Evolutionary conservation across 2,329 filamentous ascomycete species (phyloP).

Genomic region (Monosporascus ibericus): DNA sequence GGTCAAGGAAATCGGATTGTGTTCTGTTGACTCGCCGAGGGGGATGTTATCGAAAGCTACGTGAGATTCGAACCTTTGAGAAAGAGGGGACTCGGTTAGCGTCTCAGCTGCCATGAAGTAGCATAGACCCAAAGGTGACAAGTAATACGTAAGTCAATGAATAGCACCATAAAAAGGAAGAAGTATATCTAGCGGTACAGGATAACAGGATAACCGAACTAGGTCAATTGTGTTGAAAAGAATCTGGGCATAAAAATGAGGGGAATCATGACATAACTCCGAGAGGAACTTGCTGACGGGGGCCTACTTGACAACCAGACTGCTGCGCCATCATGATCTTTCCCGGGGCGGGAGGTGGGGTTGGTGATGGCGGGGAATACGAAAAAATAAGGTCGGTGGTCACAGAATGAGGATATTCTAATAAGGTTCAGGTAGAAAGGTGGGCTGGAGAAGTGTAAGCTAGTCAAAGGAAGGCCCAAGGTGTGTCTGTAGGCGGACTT

Average conservation of each 20-base stretch:
- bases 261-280: not conserved
- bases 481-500: not conserved
- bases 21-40: slow-evolving; percentile 51
- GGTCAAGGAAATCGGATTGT: slow-evolving; percentile 64
- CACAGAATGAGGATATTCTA: not conserved
- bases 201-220: not conserved
- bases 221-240: not conserved
- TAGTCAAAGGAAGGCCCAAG: not conserved
- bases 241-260: not conserved
- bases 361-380: not conserved
- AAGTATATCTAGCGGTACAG: not conserved
- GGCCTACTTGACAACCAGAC: not conserved
- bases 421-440: not conserved
- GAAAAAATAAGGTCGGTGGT: not conserved
- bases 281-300: not conserved
- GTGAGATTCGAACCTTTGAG: slow-evolving; percentile 50
- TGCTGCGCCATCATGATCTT: not conserved
- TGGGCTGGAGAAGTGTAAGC: not conserved
- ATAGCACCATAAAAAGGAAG: not conserved
- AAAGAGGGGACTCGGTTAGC: slow-evolving; percentile 26
- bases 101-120: slow-evolving; percentile 26
- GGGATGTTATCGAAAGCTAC: slow-evolving; percentile 57
- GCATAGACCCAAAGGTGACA: slow-evolving; percentile 1
- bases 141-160: slow-evolving; percentile 5
- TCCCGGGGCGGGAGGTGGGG: not conserved